These are phyloP conservation scores for Arachnomyces sp. DNA, from an alignment of 2,329 filamentous ascomycete genomes.

Conservation along the genomic window DNA sequence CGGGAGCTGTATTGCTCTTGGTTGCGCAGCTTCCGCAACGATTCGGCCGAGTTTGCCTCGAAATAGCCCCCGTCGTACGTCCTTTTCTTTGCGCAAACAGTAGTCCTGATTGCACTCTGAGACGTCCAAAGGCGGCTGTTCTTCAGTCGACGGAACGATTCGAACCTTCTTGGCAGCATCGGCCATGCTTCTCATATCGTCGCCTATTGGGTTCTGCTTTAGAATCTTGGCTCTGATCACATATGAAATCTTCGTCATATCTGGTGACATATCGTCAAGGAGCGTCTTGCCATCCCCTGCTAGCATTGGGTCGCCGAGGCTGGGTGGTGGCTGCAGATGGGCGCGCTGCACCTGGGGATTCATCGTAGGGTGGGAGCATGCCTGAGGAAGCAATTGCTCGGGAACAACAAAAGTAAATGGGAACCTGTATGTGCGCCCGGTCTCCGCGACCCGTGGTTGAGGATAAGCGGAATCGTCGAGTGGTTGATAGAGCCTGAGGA, in stretches of 20 bases:
- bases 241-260: constrained; percentile 55
- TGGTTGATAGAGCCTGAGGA: constrained; percentile 55
- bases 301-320: constrained; percentile 51
- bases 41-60: constrained; percentile 49
- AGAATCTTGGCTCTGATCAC: constrained; percentile 43
- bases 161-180: constrained; percentile 49
- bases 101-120: constrained; percentile 42
- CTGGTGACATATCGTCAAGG: constrained; percentile 54
- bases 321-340: constrained; percentile 54
- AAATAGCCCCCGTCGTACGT: constrained; percentile 53
- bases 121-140: constrained; percentile 50
- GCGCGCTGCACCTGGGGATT: constrained; percentile 45
- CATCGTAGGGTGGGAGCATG: constrained; percentile 47
- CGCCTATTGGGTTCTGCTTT: constrained; percentile 27
- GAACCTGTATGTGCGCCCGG: constrained; percentile 49
- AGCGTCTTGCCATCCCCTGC: constrained; percentile 41
- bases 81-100: constrained; percentile 49
- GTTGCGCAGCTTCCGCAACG: constrained; percentile 50
- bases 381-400: constrained; percentile 49
- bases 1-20: constrained; percentile 46
- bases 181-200: constrained; percentile 38
- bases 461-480: constrained; percentile 47
- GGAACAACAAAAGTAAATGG: constrained; percentile 59
- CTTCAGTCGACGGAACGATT: constrained; percentile 50
- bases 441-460: constrained; percentile 44